These are phyloP conservation scores for Smallanthus sonchifolius DNA, from an alignment of 129 eudicot species.

Conservation along the genomic window DNA sequence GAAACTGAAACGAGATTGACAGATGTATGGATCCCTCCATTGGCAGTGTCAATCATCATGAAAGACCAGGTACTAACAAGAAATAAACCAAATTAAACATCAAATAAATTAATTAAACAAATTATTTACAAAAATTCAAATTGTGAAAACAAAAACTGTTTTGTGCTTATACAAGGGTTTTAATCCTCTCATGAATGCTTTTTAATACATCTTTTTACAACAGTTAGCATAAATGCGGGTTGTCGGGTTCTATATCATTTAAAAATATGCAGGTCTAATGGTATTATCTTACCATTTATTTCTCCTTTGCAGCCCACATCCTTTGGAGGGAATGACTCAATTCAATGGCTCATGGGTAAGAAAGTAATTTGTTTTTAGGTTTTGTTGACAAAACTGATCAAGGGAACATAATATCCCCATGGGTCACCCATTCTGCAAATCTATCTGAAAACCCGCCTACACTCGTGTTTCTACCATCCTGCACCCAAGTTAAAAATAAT, in stretches of 20 bases:
- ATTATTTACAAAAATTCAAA: constrained; percentile 23
- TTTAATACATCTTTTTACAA: constrained; percentile 5
- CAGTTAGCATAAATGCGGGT: constrained; percentile 17
- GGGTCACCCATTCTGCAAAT: constrained; percentile 55
- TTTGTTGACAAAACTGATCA: constrained; percentile 30
- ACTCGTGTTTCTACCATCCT: constrained; percentile 16
- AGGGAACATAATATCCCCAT: constrained; percentile 64
- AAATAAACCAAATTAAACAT: background rate
- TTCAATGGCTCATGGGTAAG: background rate
- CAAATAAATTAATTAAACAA: background rate
- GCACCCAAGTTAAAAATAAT: constrained; percentile 7
- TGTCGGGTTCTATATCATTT: constrained; percentile 2
- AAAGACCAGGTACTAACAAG: background rate
- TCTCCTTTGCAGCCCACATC: constrained; percentile 44
- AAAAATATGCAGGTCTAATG: background rate
- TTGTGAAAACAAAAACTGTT: background rate
- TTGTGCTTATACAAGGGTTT: too few species aligned
- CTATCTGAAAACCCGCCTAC: constrained; percentile 44
- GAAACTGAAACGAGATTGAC: too few species aligned
- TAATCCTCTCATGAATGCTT: too few species aligned
- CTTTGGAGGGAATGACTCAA: constrained; percentile 45
- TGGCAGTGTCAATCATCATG: too few species aligned
- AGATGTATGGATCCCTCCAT: too few species aligned
- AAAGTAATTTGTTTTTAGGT: background rate
- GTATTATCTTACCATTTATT: constrained; percentile 35